phyloP scores from a whole-genome alignment of 192 early-diverging fungal genomes.

The Ambispora gerdemannii region DNA sequence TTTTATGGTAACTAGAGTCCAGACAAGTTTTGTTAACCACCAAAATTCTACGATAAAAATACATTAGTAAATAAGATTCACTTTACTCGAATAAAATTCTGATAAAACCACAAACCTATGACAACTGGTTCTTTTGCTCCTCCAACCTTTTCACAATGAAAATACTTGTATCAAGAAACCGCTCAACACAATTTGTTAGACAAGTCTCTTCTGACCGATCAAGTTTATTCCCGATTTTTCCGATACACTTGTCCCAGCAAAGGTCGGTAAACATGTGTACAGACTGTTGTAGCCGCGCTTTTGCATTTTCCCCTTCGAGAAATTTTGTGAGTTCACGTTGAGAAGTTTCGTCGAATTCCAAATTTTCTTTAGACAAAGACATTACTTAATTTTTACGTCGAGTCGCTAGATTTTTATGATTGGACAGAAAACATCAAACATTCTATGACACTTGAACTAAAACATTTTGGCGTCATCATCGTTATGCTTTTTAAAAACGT shows the following conservation, averaged over 20 bases:
- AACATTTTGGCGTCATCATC: too few species aligned
- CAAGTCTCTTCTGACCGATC: slow-evolving; percentile 54
- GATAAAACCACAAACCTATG: neutral
- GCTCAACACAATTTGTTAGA: slow-evolving; percentile 59
- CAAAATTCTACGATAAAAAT: too few species aligned
- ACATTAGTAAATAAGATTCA: too few species aligned
- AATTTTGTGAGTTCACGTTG: slow-evolving; percentile 57
- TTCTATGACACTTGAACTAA: too few species aligned
- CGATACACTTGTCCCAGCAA: slow-evolving; percentile 72
- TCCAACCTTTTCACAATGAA: slow-evolving; percentile 53
- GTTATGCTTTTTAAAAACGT: too few species aligned
- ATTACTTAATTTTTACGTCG: too few species aligned
- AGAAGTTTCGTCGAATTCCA: slow-evolving; percentile 49
- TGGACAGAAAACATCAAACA: too few species aligned
- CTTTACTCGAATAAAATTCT: too few species aligned
- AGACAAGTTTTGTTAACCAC: too few species aligned
- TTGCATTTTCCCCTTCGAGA: slow-evolving; percentile 58
- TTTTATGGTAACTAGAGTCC: too few species aligned
- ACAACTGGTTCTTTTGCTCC: slow-evolving; percentile 28
- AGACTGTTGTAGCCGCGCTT: slow-evolving; percentile 54
- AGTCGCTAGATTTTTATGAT: too few species aligned
- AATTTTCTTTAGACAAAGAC: neutral
- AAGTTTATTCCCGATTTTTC: slow-evolving; percentile 49
- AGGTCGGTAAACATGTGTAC: slow-evolving; percentile 62
- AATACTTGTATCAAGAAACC: slow-evolving; percentile 57